These are phyloP conservation scores for Aspergillus bertholletiae DNA, from an alignment of 495 filamentous ascomycete species.

Conservation along the genomic window DNA sequence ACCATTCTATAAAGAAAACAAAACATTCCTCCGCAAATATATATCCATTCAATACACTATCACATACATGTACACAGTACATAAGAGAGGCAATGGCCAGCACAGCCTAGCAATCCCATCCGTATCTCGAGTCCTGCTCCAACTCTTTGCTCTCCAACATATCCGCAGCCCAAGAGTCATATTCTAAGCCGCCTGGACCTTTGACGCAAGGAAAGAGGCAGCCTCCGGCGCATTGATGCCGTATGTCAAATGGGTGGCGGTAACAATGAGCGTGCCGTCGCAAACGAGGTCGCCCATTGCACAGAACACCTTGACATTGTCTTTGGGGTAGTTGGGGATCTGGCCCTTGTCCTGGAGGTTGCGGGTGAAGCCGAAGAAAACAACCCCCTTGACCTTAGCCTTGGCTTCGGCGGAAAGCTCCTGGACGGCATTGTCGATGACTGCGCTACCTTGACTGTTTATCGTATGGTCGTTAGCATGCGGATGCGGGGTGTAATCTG, in stretches of 20 bases:
- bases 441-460: constrained; percentile 52
- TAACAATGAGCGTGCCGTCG: constrained; percentile 46
- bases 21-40: neutral
- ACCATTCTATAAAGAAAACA: neutral
- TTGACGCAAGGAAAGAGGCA: constrained; percentile 13
- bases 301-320: constrained; percentile 47
- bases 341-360: constrained; percentile 46
- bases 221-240: constrained; percentile 19
- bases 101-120: neutral
- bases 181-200: constrained; percentile 2
- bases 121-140: neutral
- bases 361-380: constrained; percentile 54
- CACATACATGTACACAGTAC: neutral
- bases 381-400: constrained; percentile 46
- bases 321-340: constrained; percentile 43
- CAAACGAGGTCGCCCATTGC: constrained; percentile 50
- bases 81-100: neutral
- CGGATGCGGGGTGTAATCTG: too few species aligned
- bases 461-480: neutral
- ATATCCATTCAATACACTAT: neutral
- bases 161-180: neutral
- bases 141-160: too few species aligned
- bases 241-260: constrained; percentile 44
- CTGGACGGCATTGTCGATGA: constrained; percentile 47
- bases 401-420: constrained; percentile 28